A percentile compares a stretch with the other conserved stretches of the same genome.
Conservation (phyloP, 208 protist species). For the Acanthamoeba castellanii region DNA sequence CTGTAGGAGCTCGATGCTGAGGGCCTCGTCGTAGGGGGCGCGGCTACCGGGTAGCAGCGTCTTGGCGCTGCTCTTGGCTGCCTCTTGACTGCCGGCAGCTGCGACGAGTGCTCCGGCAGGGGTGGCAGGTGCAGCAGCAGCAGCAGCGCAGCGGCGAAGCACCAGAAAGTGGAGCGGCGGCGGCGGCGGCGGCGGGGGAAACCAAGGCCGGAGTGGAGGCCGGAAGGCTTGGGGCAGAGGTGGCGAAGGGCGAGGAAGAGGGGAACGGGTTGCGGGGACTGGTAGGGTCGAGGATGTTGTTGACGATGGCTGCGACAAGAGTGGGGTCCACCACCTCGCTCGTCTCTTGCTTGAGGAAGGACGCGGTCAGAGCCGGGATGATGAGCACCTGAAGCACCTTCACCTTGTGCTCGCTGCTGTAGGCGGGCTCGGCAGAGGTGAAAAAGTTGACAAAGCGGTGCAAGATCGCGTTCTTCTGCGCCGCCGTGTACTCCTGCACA, state of each 20-base stretch:
- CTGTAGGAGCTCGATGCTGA: slow-evolving; percentile 89
- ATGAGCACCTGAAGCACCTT: slow-evolving; percentile 89
- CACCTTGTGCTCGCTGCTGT: slow-evolving; percentile 83
- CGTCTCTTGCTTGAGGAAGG: slow-evolving; percentile 47
- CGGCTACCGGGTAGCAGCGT: too few species aligned
- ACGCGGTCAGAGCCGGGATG: slow-evolving; percentile 85
- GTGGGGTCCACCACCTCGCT: slow-evolving; percentile 19
- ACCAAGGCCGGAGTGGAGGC: not conserved
- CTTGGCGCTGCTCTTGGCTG: too few species aligned
- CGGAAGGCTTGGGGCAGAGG: not conserved
- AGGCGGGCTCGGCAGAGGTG: not conserved
- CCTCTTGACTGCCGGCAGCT: too few species aligned
- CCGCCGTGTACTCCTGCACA: slow-evolving; percentile 64
- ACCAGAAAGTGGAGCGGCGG: not conserved
- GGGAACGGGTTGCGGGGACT: too few species aligned
- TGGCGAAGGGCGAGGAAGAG: not conserved
- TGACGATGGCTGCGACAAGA: not conserved
- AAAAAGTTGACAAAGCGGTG: slow-evolving; percentile 83
- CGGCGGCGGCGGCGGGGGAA: not conserved
- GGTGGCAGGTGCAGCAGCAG: too few species aligned
- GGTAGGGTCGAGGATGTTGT: too few species aligned
- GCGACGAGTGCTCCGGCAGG: too few species aligned
- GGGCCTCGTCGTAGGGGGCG: slow-evolving; percentile 65
- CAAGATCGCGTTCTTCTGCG: slow-evolving; percentile 78
- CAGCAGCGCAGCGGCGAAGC: too few species aligned